Evolutionary conservation across 495 filamentous ascomycete genomes (phyloP), one percentile per base, ranked within the genome.

Genomic region (Hypoxylon perforatum): DNA sequence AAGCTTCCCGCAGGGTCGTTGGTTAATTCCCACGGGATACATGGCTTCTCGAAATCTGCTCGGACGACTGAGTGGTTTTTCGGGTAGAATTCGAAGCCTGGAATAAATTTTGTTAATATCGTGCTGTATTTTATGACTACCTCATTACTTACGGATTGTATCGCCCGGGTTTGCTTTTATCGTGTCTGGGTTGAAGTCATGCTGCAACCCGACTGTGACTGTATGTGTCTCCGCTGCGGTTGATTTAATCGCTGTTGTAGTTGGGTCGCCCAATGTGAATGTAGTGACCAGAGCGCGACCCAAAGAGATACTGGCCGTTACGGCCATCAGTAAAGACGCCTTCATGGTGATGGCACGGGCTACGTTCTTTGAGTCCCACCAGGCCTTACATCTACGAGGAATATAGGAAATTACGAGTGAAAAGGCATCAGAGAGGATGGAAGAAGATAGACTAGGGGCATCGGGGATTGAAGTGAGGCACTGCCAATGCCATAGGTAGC

Each of bases 31-130:
- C 85, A 87, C 8, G 86, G 86, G 28, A 88, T 81, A 58, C 88
- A 90, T 52, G 88, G 84, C 38, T 71, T 76, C 17, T 72, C 67
- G 61, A 79, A 90, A n/a, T 80, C 84, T 4, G 86, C 80, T 25
- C 82, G 78, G 5, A 79, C 81, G 9, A 90, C 87, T 1, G 83
- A 83, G 61, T 89, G 87, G 63, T 86, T 86, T 54, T 72, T 63
- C 3, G 88, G 85, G 67, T 79, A 88, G 78, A 90, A 88, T 28
- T 77, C 68, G 72, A 88, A 90, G 3, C 58, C 58, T 61, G 39
- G 17, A 39, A 14, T 6, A 11, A 44, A 22, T 3, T 1, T n/a
- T 39, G 53, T 61, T 54, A 54, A 22, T 12, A 1, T 10, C 19
- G 28, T 22, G 7, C 8, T 23, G 19, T 15, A 11, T 18, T 22